Evolutionary conservation across 2,329 filamentous ascomycete species (phyloP), one percentile per base, ranked within the genome.

Genomic region (Chrysoporthe austroafricana): DNA sequence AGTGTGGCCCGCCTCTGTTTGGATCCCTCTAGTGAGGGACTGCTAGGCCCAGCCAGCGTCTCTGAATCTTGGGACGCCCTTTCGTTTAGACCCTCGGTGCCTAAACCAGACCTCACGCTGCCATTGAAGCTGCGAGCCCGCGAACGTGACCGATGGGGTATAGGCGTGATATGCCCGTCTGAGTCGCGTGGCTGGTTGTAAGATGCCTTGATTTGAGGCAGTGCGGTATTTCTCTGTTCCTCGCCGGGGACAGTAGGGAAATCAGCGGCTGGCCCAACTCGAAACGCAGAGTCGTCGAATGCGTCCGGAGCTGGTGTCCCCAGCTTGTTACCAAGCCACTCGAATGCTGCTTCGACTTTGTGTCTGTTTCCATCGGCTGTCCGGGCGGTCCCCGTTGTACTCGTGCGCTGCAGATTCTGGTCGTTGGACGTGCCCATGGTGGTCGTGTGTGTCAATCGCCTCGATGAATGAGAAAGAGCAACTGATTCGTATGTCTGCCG

Each of bases 241-340:
- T 67, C 65, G 59, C 48, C 65, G 9, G 65, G 65, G 16, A 66
- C 42, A 18, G 50, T 59, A 5, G 65, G 65, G 14, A 63, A 66
- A 42, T 66, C 43, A 36, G 65, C 65, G 9, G 65, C 65, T 18
- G 9, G 42, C 3, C 65, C 65, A 14, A 11, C 16, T 42, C 21
- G 54, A 16, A 62, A 66, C n/a, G n/a, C 52, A 32, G 43, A 52
- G 42, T 66, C 65, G 34, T 66, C 65, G 21, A 58, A 66, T 8
- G 65, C 43, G 26, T 63, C 65, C 4, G 65, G 65, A 3, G 65
- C 65, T 8, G 65, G 59, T 13, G 59, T 62, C 26, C 65, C 65
- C 11, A 66, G 52, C 11, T 43, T 58, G 3, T 66, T n/a, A 13
- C 65, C 65, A 3, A 66, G 5, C 52, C 60, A 59, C 36, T 66